Evolutionary conservation across 495 filamentous ascomycete species (phyloP).

Genomic region (Durotheca rogersii): DNA sequence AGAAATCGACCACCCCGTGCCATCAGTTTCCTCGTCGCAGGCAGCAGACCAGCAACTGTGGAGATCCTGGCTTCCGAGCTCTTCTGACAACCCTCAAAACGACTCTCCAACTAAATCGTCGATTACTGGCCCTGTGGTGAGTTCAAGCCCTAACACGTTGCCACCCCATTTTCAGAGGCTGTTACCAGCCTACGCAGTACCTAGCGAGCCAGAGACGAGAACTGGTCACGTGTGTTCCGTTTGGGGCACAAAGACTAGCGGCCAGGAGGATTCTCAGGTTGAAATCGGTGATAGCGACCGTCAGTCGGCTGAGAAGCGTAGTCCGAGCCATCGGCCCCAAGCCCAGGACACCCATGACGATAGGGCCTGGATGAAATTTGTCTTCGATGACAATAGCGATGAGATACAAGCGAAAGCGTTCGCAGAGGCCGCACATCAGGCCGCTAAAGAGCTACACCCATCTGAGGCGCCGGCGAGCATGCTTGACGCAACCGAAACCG

Average conservation of each 20-base stretch:
- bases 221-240: neutral
- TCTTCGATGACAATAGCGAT: conserved; percentile 39
- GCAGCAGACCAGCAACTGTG: conserved; percentile 25
- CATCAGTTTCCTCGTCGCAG: conserved; percentile 21
- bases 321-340: neutral
- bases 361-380: conserved; percentile 44
- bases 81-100: conserved; percentile 1
- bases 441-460: conserved; percentile 30
- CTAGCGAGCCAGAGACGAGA: conserved; percentile 16
- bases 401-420: conserved; percentile 37
- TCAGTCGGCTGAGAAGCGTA: neutral
- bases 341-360: conserved; percentile 24
- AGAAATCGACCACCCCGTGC: conserved; percentile 22
- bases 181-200: conserved; percentile 23
- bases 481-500: conserved; percentile 4
- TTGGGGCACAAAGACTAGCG: neutral
- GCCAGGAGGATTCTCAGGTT: neutral
- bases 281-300: neutral
- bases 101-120: neutral
- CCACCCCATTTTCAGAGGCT: conserved; percentile 29
- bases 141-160: conserved; percentile 7
- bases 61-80: conserved; percentile 15
- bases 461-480: conserved; percentile 20
- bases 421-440: conserved; percentile 40
- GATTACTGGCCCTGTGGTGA: conserved; percentile 3